Base-by-base conservation (phyloP, 768 basidiomycete genomes). In the Auricularia sp. region DNA sequence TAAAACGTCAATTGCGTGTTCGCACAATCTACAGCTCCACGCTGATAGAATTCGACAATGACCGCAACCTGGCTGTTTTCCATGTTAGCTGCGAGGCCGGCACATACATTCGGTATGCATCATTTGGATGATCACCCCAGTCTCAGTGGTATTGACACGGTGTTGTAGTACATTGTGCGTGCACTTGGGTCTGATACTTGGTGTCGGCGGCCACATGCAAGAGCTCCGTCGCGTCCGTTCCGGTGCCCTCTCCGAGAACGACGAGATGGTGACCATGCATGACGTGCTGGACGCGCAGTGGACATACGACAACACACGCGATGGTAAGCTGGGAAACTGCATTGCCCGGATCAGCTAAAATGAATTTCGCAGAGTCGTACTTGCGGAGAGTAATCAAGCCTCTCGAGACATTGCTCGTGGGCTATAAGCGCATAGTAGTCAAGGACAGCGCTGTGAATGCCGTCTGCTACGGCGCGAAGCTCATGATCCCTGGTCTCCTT, bases 181-280 rank as follows among this genome's bases (percentile, higher is more conserved):
- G 14, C 97, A 99, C 77, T 79, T 99, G 63, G 97, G 97, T 65
- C 81, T 99, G 62, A 67, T 99, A 51, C 80, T 98, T 44, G 97
- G 97, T 67, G 96, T 98, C 35, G 97, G 97, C 29, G 97, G 95
- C n/a, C 97, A 99, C 76, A 99, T 99, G 97, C 96, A 99, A 78
- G 97, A 99, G 75, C 82, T 99, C 65, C 83, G 97, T 70, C 81
- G 97, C 70, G 96, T 98, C 14, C 81, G 97, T 68, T 92, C 89
- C 73, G 97, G 97, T 71, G 96, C 95, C 61, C 88, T 98, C 85
- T 92, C 90, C 61, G 97, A 99, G 79, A 94, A 92, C 73, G 96
- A 98, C 73, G 94, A 94, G 70, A 94, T 98, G 71, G 97, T 98
- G 66, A 95, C 96, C 24, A 99, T 99, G 97, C 97, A 99, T 77